Percentiles rank a stretch among this genome's conserved stretches.
Conservation (phyloP, 441 rosid genomes). For the Gossypium schwendimanii region DNA sequence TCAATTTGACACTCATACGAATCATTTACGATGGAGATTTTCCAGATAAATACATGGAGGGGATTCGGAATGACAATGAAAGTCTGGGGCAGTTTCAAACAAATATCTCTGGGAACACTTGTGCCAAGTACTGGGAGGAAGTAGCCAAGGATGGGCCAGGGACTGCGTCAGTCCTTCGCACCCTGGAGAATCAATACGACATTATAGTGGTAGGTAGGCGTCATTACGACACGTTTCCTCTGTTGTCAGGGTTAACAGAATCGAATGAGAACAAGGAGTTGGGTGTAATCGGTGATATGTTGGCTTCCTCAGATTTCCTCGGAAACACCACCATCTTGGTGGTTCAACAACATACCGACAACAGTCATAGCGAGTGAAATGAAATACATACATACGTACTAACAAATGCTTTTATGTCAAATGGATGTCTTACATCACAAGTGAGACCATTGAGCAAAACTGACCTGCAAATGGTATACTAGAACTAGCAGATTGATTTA, state of each 20-base stretch:
- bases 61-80: slow-evolving; percentile 15
- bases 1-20: slow-evolving; percentile 30
- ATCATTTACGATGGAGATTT: slow-evolving; percentile 16
- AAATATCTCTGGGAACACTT: slow-evolving; percentile 11
- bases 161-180: slow-evolving; percentile 19
- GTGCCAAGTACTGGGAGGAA: slow-evolving; percentile 29
- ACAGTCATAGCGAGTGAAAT: not conserved
- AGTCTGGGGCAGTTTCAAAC: slow-evolving; percentile 21
- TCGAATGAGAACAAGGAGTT: slow-evolving; percentile 40
- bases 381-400: not conserved
- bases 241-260: slow-evolving; percentile 21
- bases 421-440: not conserved
- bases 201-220: slow-evolving; percentile 32
- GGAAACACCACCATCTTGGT: slow-evolving; percentile 35
- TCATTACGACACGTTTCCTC: slow-evolving; percentile 19
- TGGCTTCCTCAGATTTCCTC: slow-evolving; percentile 36
- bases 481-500: not conserved
- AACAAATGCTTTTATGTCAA: not conserved
- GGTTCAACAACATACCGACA: slow-evolving; percentile 27
- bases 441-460: not conserved
- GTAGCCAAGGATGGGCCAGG: slow-evolving; percentile 26
- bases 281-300: slow-evolving; percentile 35
- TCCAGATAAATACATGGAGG: not conserved
- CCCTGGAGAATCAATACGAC: slow-evolving; percentile 22
- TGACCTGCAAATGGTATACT: not conserved